Evolutionary conservation across 768 basidiomycete genomes (phyloP), one percentile per base, ranked within the genome.

Genomic region (Strobilomyces echinocephalus): DNA sequence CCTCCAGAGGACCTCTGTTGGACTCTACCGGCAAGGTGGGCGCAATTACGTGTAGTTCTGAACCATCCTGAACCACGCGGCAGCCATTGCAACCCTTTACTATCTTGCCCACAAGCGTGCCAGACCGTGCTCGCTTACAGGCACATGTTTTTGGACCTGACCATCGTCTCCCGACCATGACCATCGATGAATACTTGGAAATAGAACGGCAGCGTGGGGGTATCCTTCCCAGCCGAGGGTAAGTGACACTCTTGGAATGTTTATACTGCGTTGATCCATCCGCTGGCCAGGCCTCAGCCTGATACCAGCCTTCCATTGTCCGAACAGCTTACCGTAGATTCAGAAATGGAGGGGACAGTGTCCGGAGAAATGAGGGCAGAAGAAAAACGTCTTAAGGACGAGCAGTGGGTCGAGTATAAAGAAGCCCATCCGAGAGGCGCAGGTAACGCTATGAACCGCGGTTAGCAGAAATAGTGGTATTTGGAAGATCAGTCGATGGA

Each of bases 371-470:
- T 80, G 56, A 91, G 85, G 59, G 76, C 66, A 16, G 94, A 95
- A 64, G 76, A 85, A 64, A 87, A 88, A 71, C 73, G 94, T 42
- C 76, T 79, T 62, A 89, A 93, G 67, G 90, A 95, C 60, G 92
- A 97, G 67, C 84, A 85, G 34, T 97, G 95, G 94, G 93, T 94
- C 30, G 76, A 74, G 53, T 98, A 82, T 63, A 92, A 87, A 15
- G 97, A 97, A 47, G 77, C 74, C 24, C 85, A 99, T 69, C 85
- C 87, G 12, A 85, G 78, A 63, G 97, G 97, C 1, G 88, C 88
- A n/a, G 97, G 97, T 4, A 99, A 99, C 67, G 95, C 87, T 11
- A 93, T 95, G 88, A 97, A 97, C 69, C 81, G 91, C 57, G 94
- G 94, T 55, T 64, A 63, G 46, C 49, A 36, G 48, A 53, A n/a